These are phyloP conservation scores for Irpex rosettiformis DNA, from an alignment of 1,284 basidiomycete genomes.

Conservation along the genomic window DNA sequence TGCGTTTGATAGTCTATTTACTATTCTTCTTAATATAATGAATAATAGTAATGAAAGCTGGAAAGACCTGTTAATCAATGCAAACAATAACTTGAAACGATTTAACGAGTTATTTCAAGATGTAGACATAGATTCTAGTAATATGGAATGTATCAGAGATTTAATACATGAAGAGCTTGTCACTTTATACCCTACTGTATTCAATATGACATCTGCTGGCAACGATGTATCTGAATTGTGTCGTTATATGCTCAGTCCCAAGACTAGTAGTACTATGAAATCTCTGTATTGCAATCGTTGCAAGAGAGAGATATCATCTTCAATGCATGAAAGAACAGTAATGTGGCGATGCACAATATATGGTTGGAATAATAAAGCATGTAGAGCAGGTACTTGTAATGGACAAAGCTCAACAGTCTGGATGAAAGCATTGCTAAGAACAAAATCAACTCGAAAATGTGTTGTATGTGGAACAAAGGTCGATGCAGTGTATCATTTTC, in stretches of 20 bases:
- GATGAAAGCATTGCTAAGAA: background rate
- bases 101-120: background rate
- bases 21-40: background rate
- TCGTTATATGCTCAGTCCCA: background rate
- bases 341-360: too few relatives aligned
- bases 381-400: background rate
- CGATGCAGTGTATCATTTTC: background rate
- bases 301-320: background rate
- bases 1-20: slow-evolving; percentile 3
- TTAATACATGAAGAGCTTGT: background rate
- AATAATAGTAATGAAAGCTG: background rate
- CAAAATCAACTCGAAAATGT: background rate
- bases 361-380: background rate
- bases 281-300: background rate
- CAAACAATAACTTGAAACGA: background rate
- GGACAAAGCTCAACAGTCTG: background rate
- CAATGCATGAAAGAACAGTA: too few relatives aligned
- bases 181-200: background rate
- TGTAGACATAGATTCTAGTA: background rate
- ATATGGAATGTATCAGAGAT: background rate
- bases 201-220: background rate
- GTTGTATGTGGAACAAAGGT: too few relatives aligned
- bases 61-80: background rate
- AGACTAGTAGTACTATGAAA: background rate
- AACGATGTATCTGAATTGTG: background rate